Conservation (phyloP, 208 protist genomes). For the Histomonas meleagridis region DNA sequence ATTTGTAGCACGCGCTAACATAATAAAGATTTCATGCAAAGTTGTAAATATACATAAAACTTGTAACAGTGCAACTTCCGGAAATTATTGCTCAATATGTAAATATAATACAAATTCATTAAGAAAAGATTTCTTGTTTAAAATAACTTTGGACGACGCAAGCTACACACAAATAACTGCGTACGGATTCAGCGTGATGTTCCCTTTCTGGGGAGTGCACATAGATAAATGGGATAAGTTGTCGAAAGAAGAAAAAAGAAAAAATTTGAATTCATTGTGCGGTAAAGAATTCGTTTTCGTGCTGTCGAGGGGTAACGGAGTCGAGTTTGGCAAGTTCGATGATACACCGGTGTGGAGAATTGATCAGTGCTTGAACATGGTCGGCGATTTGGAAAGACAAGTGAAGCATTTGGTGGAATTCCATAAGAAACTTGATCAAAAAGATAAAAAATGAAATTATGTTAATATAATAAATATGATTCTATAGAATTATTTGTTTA, state of each 20-base stretch:
- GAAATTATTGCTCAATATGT: background rate
- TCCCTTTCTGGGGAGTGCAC: background rate
- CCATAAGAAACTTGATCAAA: background rate
- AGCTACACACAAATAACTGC: background rate
- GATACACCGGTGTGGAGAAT: background rate
- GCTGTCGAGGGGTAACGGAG: background rate
- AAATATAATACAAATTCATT: background rate
- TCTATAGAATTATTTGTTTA: too few species aligned
- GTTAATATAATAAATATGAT: too few species aligned
- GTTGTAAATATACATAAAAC: background rate
- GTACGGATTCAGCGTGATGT: background rate
- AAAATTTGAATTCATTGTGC: background rate
- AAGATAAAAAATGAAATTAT: too few species aligned
- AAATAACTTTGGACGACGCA: background rate
- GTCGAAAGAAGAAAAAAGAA: background rate
- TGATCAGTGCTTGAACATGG: background rate
- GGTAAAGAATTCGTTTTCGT: background rate
- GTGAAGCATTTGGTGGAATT: background rate
- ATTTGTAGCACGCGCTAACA: background rate
- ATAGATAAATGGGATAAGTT: background rate
- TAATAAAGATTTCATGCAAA: background rate
- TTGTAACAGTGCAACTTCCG: background rate
- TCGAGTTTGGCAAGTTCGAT: background rate
- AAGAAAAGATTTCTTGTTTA: background rate
- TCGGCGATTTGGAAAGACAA: background rate